Evolutionary conservation across 352 stramenopile species (phyloP), one percentile per base, ranked within the genome.

Genomic region (Globisporangium okanoganense): DNA sequence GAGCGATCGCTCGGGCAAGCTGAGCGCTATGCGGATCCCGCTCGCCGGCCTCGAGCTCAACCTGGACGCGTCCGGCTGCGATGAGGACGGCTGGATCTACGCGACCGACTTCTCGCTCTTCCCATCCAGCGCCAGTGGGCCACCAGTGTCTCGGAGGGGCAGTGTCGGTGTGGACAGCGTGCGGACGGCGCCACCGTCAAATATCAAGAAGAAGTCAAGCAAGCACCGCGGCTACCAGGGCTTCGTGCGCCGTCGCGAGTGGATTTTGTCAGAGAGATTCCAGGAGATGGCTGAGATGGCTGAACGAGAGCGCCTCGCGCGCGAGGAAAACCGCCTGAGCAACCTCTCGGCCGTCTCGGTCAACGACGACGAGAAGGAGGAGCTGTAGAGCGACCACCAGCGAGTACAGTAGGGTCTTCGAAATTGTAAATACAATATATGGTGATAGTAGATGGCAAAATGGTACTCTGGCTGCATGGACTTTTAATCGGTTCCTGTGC

Each of bases 31-130:
- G 69, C 70, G 70, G 18, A 90, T 95, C 55, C 81, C 81, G 31
- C 58, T 90, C 14, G 78, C 78, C 1, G 84, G 82, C 1, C 61
- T 94, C 0, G 78, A 92, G 53, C 62, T 94, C 5, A 80, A 94
- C 63, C 40, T 87, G 56, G 57, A 82, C 36, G 79, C 61, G 0
- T 72, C 79, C 2, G 78, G 76, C 0, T 89, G 80, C 38, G 86
- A 95, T 54, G 74, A 79, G 4, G 80, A 95, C 43, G 86, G 86
- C 16, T 95, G 86, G 86, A 76, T 93, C 18, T 95, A 94, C 61
- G 84, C 87, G 55, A 85, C 84, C 20, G 86, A 95, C 54, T 95
- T 95, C 66, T 82, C 81, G 51, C 77, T 88, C 60, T 93, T 93
- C 65, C 71, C 83, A 31, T 90, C 83, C 38, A 5, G 61, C 65